A percentile compares a stretch with the other conserved stretches of the same genome.
These are phyloP conservation scores for Odontarrhena argentea DNA, from an alignment of 345 rosid genomes.

Conservation along the genomic window DNA sequence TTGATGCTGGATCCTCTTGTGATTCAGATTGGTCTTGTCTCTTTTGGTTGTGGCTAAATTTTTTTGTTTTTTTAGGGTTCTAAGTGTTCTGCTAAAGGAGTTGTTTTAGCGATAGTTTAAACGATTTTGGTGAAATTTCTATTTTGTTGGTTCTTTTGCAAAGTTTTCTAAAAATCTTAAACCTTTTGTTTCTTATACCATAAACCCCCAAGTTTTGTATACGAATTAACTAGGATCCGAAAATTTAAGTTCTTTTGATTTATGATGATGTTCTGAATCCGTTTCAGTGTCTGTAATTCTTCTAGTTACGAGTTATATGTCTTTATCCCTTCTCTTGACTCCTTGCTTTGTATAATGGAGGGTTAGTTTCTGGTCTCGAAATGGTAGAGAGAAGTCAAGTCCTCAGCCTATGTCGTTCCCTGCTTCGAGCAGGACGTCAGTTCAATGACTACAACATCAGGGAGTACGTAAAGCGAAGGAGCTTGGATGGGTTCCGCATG, in stretches of 20 bases:
- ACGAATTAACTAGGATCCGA: not conserved
- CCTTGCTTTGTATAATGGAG: not conserved
- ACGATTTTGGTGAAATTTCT: too few relatives aligned
- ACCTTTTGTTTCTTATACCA: too few relatives aligned
- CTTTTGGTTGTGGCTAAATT: too few relatives aligned
- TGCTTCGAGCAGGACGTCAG: constrained; percentile 70
- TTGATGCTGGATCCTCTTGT: too few relatives aligned
- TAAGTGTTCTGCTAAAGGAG: too few relatives aligned
- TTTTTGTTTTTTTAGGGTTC: too few relatives aligned
- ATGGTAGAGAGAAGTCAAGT: constrained; percentile 50
- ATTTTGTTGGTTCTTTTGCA: too few relatives aligned
- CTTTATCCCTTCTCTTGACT: constrained; percentile 14
- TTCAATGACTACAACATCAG: constrained; percentile 80
- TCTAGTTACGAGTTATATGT: too few relatives aligned
- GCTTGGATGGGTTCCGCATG: constrained; percentile 68
- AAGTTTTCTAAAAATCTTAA: too few relatives aligned
- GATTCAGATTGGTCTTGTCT: too few relatives aligned
- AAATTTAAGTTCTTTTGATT: not conserved
- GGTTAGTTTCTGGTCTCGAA: constrained; percentile 7
- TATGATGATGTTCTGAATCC: constrained; percentile 3
- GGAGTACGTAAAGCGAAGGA: constrained; percentile 78
- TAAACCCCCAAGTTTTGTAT: not conserved
- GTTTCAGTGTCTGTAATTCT: not conserved
- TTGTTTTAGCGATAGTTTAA: too few relatives aligned
- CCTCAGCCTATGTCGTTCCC: constrained; percentile 60